phyloP scores from a whole-genome alignment of 1,139 yeast genomes.

The Taiozyma sp. region DNA sequence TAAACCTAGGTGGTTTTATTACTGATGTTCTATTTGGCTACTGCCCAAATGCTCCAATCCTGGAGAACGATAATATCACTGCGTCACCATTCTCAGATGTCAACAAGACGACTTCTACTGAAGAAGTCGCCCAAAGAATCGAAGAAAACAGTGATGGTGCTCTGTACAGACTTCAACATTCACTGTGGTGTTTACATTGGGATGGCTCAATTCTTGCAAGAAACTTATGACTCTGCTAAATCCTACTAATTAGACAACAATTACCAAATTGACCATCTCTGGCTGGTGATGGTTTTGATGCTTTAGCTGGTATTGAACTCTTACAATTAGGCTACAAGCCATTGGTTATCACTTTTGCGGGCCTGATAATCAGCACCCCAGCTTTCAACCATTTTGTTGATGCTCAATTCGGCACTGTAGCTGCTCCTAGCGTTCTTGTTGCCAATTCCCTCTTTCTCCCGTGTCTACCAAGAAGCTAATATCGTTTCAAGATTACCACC shows the following conservation, averaged over 20 bases:
- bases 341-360: constrained; percentile 50
- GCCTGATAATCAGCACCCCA: constrained; percentile 56
- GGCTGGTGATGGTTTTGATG: constrained; percentile 77
- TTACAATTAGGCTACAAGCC: constrained; percentile 46
- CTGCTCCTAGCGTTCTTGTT: constrained; percentile 24
- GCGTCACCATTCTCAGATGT: constrained; percentile 1
- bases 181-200: constrained; percentile 51
- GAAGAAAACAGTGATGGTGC: constrained; percentile 12
- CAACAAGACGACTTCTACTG: neutral
- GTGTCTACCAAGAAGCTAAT: constrained; percentile 55
- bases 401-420: constrained; percentile 35
- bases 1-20: constrained; percentile 50
- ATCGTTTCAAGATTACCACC: constrained; percentile 57
- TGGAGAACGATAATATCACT: constrained; percentile 6
- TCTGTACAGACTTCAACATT: constrained; percentile 46
- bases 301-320: constrained; percentile 55
- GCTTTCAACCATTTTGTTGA: constrained; percentile 48
- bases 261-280: constrained; percentile 44
- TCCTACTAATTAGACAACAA: constrained; percentile 28
- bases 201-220: constrained; percentile 34
- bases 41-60: constrained; percentile 14
- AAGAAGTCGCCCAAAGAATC: neutral
- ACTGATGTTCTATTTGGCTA: constrained; percentile 38
- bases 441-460: constrained; percentile 30
- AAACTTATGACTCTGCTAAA: constrained; percentile 32